Conservation (phyloP, 108 stramenopile species). For the Cyclotella baltica region DNA sequence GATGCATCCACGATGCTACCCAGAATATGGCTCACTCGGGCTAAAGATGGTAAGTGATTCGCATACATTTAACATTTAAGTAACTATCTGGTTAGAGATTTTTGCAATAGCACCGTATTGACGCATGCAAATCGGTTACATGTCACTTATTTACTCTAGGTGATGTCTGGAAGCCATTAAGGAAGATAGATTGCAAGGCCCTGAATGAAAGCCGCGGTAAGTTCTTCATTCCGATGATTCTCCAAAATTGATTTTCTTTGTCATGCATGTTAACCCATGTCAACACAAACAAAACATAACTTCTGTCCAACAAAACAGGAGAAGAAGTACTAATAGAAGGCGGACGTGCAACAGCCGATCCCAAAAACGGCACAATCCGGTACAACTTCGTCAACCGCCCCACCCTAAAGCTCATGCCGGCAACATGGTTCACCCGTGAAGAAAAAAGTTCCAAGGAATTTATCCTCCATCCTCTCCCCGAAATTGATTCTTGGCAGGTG, state of each 20-base stretch:
- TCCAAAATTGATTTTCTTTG: background rate
- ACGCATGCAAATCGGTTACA: too few relatives aligned
- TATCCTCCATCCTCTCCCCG: slow-evolving; percentile 58
- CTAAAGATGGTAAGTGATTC: slow-evolving; percentile 34
- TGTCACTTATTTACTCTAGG: too few relatives aligned
- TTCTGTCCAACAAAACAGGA: slow-evolving; percentile 14
- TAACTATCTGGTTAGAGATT: too few relatives aligned
- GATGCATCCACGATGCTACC: slow-evolving; percentile 63
- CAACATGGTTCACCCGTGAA: slow-evolving; percentile 76
- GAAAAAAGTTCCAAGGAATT: slow-evolving; percentile 61
- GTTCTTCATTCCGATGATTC: background rate
- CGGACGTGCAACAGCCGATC: slow-evolving; percentile 74
- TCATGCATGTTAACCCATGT: background rate
- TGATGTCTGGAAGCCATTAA: slow-evolving; percentile 81
- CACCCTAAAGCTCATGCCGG: slow-evolving; percentile 55
- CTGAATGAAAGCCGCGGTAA: slow-evolving; percentile 62
- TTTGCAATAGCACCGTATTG: too few relatives aligned
- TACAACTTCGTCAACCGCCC: slow-evolving; percentile 69
- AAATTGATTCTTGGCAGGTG: slow-evolving; percentile 52
- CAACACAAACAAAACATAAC: too few relatives aligned
- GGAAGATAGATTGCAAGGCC: slow-evolving; percentile 76
- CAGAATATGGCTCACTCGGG: slow-evolving; percentile 61
- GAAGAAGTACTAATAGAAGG: slow-evolving; percentile 68
- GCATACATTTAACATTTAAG: background rate
- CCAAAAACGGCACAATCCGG: slow-evolving; percentile 49